phyloP scores from a whole-genome alignment of 2,329 filamentous ascomycete species.

The Colletotrichum tofieldiae region DNA sequence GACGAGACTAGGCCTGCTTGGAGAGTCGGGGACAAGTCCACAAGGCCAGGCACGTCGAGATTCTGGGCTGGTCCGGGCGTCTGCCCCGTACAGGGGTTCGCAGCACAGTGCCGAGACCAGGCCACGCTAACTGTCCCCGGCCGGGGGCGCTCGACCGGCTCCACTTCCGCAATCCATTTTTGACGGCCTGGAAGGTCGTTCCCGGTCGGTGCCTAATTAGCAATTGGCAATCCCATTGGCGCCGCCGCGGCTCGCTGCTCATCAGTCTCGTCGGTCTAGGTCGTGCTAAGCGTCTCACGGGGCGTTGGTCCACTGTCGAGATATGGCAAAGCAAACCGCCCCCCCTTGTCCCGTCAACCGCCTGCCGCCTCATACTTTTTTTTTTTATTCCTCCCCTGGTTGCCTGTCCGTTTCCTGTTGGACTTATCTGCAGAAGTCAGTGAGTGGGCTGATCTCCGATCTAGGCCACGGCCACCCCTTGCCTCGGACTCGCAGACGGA shows the following conservation, averaged over 20 bases:
- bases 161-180: slow-evolving; percentile 24
- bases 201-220: slow-evolving; percentile 23
- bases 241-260: neutral
- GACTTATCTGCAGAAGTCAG: neutral
- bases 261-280: neutral
- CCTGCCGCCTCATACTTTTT: neutral
- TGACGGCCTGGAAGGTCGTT: neutral
- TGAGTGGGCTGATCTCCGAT: neutral
- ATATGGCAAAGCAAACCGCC: neutral
- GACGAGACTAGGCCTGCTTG: neutral
- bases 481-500: neutral
- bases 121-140: slow-evolving; percentile 21
- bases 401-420: neutral
- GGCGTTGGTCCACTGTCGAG: slow-evolving; percentile 1
- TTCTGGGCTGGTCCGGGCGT: slow-evolving; percentile 29
- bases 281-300: neutral
- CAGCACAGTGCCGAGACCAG: neutral
- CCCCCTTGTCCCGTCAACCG: neutral
- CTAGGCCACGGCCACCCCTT: neutral
- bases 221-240: slow-evolving; percentile 5
- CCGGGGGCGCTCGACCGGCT: slow-evolving; percentile 22
- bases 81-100: slow-evolving; percentile 22
- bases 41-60: slow-evolving; percentile 6
- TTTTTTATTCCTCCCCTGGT: neutral
- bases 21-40: neutral